Base-by-base conservation (phyloP, 768 basidiomycete genomes). In the Clitopilus hobsonii region DNA sequence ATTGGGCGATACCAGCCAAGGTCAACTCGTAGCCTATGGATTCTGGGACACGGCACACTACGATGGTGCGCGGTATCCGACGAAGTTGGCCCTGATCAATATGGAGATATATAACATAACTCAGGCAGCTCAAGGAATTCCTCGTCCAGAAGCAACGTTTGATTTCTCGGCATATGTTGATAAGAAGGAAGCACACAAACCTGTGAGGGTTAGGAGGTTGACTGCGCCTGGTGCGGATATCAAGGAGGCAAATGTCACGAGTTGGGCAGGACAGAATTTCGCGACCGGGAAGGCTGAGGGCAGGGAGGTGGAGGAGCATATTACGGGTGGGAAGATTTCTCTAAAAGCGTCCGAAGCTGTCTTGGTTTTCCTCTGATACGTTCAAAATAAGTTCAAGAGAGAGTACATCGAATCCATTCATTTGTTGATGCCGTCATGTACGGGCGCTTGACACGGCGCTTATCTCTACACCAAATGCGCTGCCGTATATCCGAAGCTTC, bases 21-120 rank as follows among this genome's bases (percentile, higher is more conserved):
- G 79, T n/a, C 75, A 81, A 55, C 64, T 81, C 7, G 76, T 80
- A 13, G 74, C 71, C 0, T 82, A 81, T 55, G 81, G 76, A 6
- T 76, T 81, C 58, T 82, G 80, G 79, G 75, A 75, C 41, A 64
- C 64, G 26, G 56, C 55, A 6, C 50, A 49, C 23, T 55, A 69
- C 8, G 60, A 61, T 14, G 62, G 64, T 1, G 59, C 63, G n/a
- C 51, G 62, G 5, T 74, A 71, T 54, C 78, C 79, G 0, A 58
- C 69, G 16, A 81, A 80, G 61, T 62, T 82, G 5, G 79, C 75
- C 0, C 67, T 82, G 5, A 63, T 82, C 20, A 82, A 82, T 54
- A 61, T 82, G 38, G 67, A 82, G 55, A 77, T 81, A 14, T 81
- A 73, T 65, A 82, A 81, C 54, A 69, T 75, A 36, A 81, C 78